Base-by-base conservation (phyloP, 1,139 yeast species). In the Candida frijolesensis region DNA sequence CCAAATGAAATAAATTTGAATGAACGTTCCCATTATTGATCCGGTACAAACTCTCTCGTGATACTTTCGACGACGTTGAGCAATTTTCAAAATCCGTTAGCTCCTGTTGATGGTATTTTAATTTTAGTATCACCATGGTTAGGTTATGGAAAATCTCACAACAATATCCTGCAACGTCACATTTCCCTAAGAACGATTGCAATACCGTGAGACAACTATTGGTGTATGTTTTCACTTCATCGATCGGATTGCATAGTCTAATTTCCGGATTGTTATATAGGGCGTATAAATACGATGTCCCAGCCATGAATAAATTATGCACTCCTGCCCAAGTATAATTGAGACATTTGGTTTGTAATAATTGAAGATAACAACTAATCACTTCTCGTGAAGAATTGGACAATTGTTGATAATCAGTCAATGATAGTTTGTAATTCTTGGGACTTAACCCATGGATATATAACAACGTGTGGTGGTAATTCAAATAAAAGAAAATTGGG, bases 321-420 rank as follows among this genome's bases (percentile, higher is more conserved):
- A 90, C 94, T 0, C 96, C 96, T 0, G 92, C 94, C 97, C 97
- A 91, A 0, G 97, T 89, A 67, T 88, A 91, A 64, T 90, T 90
- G 54, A 90, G 78, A 44, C 82, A 75, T 57, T 81, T 82, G 33
- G 76, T 76, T 18, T 71, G 67, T 56, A 80, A 80, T 42, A 90
- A 70, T 47, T 78, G 80, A 44, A 79, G 71, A 64, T 89, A 91
- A 42, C 84, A 79, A 43, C 76, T 72, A 49, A 90, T 85, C 40
- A 89, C 79, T 43, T 84, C 85, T 57, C 79, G 80, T 1, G 95
- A 82, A 0, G 92, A 81, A 29, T 80, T 82, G 15, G 81, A 78
- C n/a, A 89, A 82, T 43, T 79, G 76, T 29, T 73, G 58, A 56
- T 81, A 80, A 47, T 89, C 89, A 10, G 75, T 74, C 4, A 70